Evolutionary conservation across 1,139 yeast genomes (phyloP).

Genomic region (Yamadazyma blattariae): DNA sequence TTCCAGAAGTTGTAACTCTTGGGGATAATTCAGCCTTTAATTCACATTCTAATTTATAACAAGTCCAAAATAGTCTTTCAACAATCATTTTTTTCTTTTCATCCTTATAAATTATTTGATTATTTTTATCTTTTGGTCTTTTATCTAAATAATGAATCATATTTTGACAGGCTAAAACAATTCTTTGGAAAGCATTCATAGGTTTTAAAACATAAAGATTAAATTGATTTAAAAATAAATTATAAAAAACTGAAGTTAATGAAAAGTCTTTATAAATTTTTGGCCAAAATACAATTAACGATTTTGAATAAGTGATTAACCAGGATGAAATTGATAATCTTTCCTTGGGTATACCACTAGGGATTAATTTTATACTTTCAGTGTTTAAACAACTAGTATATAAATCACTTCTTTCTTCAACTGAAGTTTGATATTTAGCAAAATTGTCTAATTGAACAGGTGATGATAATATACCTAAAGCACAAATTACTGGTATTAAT

Average conservation of each 20-base stretch:
- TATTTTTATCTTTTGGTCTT: slow-evolving; percentile 9
- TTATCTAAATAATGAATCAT: slow-evolving; percentile 32
- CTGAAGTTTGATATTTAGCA: slow-evolving; percentile 24
- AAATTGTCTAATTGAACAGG: slow-evolving; percentile 35
- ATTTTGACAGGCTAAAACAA: slow-evolving; percentile 31
- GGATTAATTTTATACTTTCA: slow-evolving; percentile 10
- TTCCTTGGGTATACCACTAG: slow-evolving; percentile 15
- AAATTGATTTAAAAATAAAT: slow-evolving; percentile 30
- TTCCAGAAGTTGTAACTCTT: slow-evolving; percentile 39
- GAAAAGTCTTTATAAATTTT: slow-evolving; percentile 19
- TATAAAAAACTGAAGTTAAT: slow-evolving; percentile 17
- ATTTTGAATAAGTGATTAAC: slow-evolving; percentile 23
- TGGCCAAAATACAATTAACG: slow-evolving; percentile 25
- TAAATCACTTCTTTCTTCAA: slow-evolving; percentile 25
- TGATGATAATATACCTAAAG: slow-evolving; percentile 32
- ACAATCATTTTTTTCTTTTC: slow-evolving; percentile 18
- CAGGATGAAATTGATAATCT: slow-evolving; percentile 23
- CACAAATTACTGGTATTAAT: slow-evolving; percentile 28
- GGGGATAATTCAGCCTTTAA: slow-evolving; percentile 45
- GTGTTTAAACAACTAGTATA: slow-evolving; percentile 11
- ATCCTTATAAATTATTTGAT: slow-evolving; percentile 7
- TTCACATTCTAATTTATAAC: slow-evolving; percentile 47
- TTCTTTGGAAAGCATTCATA: slow-evolving; percentile 32
- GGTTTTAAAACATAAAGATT: slow-evolving; percentile 38
- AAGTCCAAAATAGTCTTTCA: slow-evolving; percentile 46